Evolutionary conservation across 2,329 filamentous ascomycete species (phyloP).

Genomic region (Phaeosphaeriaceae sp.): DNA sequence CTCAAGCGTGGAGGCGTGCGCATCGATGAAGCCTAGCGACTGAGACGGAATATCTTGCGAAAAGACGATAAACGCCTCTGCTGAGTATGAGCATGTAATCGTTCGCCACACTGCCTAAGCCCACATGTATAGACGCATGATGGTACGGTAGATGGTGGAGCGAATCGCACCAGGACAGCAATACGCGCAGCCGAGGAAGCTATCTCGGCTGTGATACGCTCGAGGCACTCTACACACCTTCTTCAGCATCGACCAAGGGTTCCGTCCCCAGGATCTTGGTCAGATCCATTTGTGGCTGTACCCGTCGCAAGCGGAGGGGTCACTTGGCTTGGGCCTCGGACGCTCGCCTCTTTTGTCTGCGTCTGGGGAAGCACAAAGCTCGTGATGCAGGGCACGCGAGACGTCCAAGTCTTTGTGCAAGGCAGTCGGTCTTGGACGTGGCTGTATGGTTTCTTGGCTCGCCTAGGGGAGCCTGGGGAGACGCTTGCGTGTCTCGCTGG

Average conservation of each 20-base stretch:
- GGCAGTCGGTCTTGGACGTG: conserved; percentile 2
- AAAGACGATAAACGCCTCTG: conserved; percentile 90
- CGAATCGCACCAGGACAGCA: conserved; percentile 26
- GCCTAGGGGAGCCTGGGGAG: background rate
- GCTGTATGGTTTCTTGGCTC: conserved; percentile 13
- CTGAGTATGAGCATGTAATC: conserved; percentile 20
- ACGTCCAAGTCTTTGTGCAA: background rate
- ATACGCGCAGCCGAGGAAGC: conserved; percentile 26
- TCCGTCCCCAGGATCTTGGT: conserved; percentile 49
- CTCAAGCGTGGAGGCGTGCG: conserved; percentile 69
- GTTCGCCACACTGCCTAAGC: background rate
- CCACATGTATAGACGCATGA: background rate
- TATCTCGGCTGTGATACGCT: conserved; percentile 17
- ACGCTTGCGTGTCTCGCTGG: background rate
- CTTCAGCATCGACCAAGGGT: conserved; percentile 64
- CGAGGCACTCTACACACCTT: conserved; percentile 56
- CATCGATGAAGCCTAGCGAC: conserved; percentile 79
- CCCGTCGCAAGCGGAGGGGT: conserved; percentile 11
- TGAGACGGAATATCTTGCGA: conserved; percentile 74
- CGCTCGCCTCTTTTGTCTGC: conserved; percentile 5
- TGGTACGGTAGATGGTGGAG: conserved; percentile 2
- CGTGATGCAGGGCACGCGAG: conserved; percentile 13
- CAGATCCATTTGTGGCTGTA: conserved; percentile 23
- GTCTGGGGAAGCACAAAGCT: conserved; percentile 3
- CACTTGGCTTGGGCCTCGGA: conserved; percentile 7